Evolutionary conservation across 148 eudicot genomes (phyloP), one percentile per base, ranked within the genome.

Genomic region (Salicornia ramosissima): DNA sequence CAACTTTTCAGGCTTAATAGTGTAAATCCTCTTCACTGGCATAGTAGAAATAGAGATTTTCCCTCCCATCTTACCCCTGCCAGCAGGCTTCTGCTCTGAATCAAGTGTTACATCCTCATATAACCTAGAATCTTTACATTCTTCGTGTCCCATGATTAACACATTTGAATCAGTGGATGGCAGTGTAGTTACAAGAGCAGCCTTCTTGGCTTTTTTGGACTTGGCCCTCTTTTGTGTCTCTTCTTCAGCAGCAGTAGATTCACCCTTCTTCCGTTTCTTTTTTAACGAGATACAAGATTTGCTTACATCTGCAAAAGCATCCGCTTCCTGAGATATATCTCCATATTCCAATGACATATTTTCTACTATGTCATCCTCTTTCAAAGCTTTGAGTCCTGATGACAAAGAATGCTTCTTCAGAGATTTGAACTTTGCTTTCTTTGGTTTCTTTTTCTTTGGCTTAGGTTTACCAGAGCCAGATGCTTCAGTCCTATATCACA

Each of bases 361-460:
- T 58, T 87, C 97, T 47, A 66, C 66, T 42, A 70, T 60, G 22
- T 79, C 76, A 69, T 80, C 88, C 66, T 83, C 90, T 65, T 84
- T 83, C 28, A 59, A 47, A 68, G 77, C 64, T 52, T 75, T 79
- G 59, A 84, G 45, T 46, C 80, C 80, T 36, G 87, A 83, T 71
- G 84, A 80, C 74, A 88, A 72, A 72, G 97, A 83, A 57, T 81
- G 91, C 80, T 85, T 85, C 79, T 85, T 89, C 73, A 94, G 78
- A 63, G 93, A 95, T 75, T 86, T 91, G 73, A 91, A 89, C 84
- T 91, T 95, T 52, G 94, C 69, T 82, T 95, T 95, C 87, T 91
- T 95, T 16, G 79, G 43, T 63, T 95, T 95, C 87, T 87, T 83
- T 75, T 80, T 95, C 87, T 87, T 94, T 51, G 89, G 72, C 82